Evolutionary conservation across 2,329 filamentous ascomycete species (phyloP).

Genomic region (Aspergillus pseudoterreus): DNA sequence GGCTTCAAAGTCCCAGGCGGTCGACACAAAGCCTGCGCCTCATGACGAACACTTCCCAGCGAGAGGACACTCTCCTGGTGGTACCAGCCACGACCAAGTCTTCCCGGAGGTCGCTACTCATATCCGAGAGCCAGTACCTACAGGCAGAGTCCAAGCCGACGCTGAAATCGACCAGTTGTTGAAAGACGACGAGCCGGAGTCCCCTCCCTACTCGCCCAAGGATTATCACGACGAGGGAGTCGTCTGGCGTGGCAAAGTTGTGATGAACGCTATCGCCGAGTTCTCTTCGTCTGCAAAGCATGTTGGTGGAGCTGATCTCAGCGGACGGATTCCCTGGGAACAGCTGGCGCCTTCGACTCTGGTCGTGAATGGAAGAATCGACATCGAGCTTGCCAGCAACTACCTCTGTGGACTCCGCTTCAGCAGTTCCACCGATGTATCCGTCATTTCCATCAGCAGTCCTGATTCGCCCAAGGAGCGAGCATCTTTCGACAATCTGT

Average conservation of each 20-base stretch:
- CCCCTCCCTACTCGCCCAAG: conserved; percentile 77
- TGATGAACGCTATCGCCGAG: conserved; percentile 73
- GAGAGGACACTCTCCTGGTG: conserved; percentile 71
- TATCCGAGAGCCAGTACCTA: conserved; percentile 39
- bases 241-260: conserved; percentile 72
- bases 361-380: conserved; percentile 67
- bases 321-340: conserved; percentile 64
- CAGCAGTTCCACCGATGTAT: conserved; percentile 76
- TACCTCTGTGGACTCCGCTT: conserved; percentile 87
- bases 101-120: conserved; percentile 41
- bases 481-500: conserved; percentile 68
- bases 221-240: conserved; percentile 68
- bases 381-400: conserved; percentile 76
- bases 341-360: conserved; percentile 67
- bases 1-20: conserved; percentile 24
- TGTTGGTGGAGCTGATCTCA: conserved; percentile 78
- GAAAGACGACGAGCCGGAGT: conserved; percentile 75
- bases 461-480: conserved; percentile 57
- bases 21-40: conserved; percentile 43
- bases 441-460: conserved; percentile 68
- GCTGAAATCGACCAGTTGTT: conserved; percentile 87
- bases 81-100: conserved; percentile 40
- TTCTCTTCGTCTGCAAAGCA: conserved; percentile 76
- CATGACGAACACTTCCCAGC: conserved; percentile 84
- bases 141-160: conserved; percentile 59